phyloP scores from a whole-genome alignment of 768 basidiomycete genomes.

The Boletales sp. region DNA sequence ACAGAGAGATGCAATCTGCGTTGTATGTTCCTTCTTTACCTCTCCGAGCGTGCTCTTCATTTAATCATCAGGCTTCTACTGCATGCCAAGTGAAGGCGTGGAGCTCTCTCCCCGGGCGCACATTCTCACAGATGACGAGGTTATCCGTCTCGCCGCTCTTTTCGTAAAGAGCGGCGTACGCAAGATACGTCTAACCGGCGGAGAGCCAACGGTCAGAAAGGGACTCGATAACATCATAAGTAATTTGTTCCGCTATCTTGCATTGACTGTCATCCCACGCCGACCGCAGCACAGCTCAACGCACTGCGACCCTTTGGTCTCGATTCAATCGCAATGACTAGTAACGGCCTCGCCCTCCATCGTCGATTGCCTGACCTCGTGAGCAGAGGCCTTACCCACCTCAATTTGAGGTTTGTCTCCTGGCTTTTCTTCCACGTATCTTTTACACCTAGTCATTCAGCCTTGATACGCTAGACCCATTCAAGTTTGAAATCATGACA shows the following conservation, averaged over 20 bases:
- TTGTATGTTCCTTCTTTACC: conserved; percentile 43
- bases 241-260: conserved; percentile 27
- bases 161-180: conserved; percentile 82
- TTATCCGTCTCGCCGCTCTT: conserved; percentile 66
- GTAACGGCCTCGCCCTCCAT: conserved; percentile 75
- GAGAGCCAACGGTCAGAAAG: conserved; percentile 83
- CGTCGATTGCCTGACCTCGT: conserved; percentile 68
- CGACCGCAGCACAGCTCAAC: conserved; percentile 52
- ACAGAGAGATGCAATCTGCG: conserved; percentile 87
- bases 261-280: conserved; percentile 4
- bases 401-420: conserved; percentile 57
- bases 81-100: conserved; percentile 83
- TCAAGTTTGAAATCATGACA: conserved; percentile 87
- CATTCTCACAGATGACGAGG: conserved; percentile 72
- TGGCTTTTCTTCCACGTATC: conserved; percentile 1
- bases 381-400: conserved; percentile 69
- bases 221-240: conserved; percentile 68
- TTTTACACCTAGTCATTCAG: conserved; percentile 33
- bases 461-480: conserved; percentile 80
- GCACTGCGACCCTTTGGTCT: conserved; percentile 59
- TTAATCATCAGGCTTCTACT: conserved; percentile 68
- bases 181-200: conserved; percentile 86
- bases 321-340: conserved; percentile 79
- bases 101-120: conserved; percentile 66
- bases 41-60: not conserved